Conservation (phyloP, 2,329 filamentous ascomycete genomes). For the Verticillium longisporum region DNA sequence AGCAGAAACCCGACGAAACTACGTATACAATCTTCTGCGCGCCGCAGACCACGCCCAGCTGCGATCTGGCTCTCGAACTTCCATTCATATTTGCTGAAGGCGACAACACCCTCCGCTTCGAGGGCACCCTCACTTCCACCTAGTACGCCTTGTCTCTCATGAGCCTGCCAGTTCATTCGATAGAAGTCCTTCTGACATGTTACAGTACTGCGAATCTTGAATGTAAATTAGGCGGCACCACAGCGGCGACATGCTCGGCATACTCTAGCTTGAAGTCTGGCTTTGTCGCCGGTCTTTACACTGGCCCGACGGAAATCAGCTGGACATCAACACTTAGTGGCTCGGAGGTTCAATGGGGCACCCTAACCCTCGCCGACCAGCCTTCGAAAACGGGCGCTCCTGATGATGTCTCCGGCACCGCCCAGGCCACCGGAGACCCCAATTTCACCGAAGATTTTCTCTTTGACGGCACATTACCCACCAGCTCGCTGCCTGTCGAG, state of each 20-base stretch:
- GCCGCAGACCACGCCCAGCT: slow-evolving; percentile 29
- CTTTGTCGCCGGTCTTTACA: slow-evolving; percentile 28
- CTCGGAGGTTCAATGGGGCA: slow-evolving; percentile 34
- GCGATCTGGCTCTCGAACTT: slow-evolving; percentile 36
- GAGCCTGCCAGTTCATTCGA: neutral
- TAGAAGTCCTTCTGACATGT: neutral
- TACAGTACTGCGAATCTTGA: slow-evolving; percentile 35
- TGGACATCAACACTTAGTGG: slow-evolving; percentile 39
- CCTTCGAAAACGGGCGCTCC: slow-evolving; percentile 19
- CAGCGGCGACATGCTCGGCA: slow-evolving; percentile 39
- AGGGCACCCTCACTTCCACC: slow-evolving; percentile 33
- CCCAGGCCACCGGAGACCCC: neutral
- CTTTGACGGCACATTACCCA: slow-evolving; percentile 11
- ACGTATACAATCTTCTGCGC: slow-evolving; percentile 44
- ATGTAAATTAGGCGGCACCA: slow-evolving; percentile 33
- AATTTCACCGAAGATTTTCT: slow-evolving; percentile 1
- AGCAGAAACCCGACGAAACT: slow-evolving; percentile 31
- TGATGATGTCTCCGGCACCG: neutral
- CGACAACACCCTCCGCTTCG: slow-evolving; percentile 34
- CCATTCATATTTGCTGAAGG: slow-evolving; percentile 41
- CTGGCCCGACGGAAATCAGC: slow-evolving; percentile 34
- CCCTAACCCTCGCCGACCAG: slow-evolving; percentile 32
- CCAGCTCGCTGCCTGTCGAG: slow-evolving; percentile 7
- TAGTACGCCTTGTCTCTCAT: slow-evolving; percentile 25
- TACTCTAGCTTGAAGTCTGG: slow-evolving; percentile 36